Conservation (phyloP, 2,329 filamentous ascomycete species). For the Plectosphaerella sp. region DNA sequence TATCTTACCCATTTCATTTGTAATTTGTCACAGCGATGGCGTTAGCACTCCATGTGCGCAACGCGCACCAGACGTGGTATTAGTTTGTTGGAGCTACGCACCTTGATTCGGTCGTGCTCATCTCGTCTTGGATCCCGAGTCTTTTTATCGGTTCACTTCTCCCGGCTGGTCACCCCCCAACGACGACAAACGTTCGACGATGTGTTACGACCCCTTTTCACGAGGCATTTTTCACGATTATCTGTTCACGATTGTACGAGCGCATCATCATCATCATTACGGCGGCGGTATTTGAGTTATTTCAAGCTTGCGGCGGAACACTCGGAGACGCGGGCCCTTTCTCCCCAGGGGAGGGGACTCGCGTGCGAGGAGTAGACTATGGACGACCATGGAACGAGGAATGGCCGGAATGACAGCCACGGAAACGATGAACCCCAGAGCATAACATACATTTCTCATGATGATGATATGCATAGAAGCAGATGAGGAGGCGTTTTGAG, state of each 20-base stretch:
- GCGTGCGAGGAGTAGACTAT: too few species aligned
- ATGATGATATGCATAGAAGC: slow-evolving; percentile 5
- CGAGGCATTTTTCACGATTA: slow-evolving; percentile 8
- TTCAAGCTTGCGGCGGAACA: too few species aligned
- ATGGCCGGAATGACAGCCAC: slow-evolving; percentile 11
- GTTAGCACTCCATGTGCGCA: slow-evolving; percentile 8
- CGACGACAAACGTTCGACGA: slow-evolving; percentile 10
- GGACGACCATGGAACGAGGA: not conserved
- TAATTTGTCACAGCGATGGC: slow-evolving; percentile 15
- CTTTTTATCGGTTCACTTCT: not conserved
- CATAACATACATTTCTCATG: slow-evolving; percentile 9
- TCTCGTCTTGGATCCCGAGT: slow-evolving; percentile 4
- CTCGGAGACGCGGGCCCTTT: too few species aligned
- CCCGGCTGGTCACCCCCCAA: slow-evolving; percentile 12
- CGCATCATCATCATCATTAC: not conserved
- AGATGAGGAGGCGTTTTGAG: slow-evolving; percentile 6
- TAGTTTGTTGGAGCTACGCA: not conserved
- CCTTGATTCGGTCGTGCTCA: slow-evolving; percentile 3
- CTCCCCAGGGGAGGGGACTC: too few species aligned
- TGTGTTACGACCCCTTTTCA: slow-evolving; percentile 15
- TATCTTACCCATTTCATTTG: slow-evolving; percentile 7
- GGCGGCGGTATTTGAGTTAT: not conserved
- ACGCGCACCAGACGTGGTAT: slow-evolving; percentile 7
- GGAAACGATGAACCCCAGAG: slow-evolving; percentile 9
- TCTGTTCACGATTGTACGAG: slow-evolving; percentile 14